Evolutionary conservation across 495 filamentous ascomycete species (phyloP).

Genomic region (Penicillium robsamsonii): DNA sequence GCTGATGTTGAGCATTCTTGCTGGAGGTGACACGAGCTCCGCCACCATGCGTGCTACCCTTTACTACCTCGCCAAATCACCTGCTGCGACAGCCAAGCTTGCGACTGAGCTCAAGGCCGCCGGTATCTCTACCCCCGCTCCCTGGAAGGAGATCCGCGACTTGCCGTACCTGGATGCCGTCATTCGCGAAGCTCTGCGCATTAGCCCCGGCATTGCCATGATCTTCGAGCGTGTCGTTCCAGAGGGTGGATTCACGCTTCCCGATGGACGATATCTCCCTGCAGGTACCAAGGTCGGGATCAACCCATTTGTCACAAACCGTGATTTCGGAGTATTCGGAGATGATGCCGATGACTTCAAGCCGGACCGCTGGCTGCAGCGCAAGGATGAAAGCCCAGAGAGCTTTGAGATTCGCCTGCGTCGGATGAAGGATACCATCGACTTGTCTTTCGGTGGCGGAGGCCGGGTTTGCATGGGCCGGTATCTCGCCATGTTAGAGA

Average conservation of each 20-base stretch:
- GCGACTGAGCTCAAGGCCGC: slow-evolving; percentile 16
- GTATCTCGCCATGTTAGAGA: slow-evolving; percentile 74
- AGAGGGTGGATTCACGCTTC: slow-evolving; percentile 49
- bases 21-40: slow-evolving; percentile 30
- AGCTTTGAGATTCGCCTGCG: slow-evolving; percentile 16
- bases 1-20: slow-evolving; percentile 26
- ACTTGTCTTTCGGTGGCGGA: slow-evolving; percentile 63
- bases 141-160: slow-evolving; percentile 20
- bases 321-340: slow-evolving; percentile 54
- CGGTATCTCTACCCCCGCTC: slow-evolving; percentile 11
- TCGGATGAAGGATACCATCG: slow-evolving; percentile 27
- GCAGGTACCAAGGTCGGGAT: slow-evolving; percentile 59
- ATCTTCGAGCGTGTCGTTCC: slow-evolving; percentile 66
- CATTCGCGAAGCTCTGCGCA: slow-evolving; percentile 49
- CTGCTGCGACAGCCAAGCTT: slow-evolving; percentile 14
- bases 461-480: slow-evolving; percentile 64
- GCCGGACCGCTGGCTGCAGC: slow-evolving; percentile 62
- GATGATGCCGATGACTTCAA: slow-evolving; percentile 50
- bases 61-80: slow-evolving; percentile 26
- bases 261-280: slow-evolving; percentile 48
- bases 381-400: slow-evolving; percentile 19
- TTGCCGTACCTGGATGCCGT: slow-evolving; percentile 30
- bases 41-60: slow-evolving; percentile 23
- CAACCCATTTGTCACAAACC: slow-evolving; percentile 58
- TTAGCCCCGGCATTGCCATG: slow-evolving; percentile 63